Evolutionary conservation across 176 grass and related monocot species (phyloP), one percentile per base, ranked within the genome.

Genomic region (Bonia amplexicaulis): DNA sequence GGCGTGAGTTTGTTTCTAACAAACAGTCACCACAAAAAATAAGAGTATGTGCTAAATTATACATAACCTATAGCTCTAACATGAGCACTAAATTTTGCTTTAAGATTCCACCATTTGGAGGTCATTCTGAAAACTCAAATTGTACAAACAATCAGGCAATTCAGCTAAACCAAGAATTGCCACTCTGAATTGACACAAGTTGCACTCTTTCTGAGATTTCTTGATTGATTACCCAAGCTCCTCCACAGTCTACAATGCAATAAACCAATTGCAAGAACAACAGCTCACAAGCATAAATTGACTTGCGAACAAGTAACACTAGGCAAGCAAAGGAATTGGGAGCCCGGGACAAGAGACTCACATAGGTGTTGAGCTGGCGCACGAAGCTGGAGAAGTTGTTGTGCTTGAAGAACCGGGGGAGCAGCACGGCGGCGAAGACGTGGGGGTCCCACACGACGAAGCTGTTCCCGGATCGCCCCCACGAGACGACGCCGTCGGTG

Each of bases 301-400:
- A 76, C 89, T 65, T 6, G 6, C n/a, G 62, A 91, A 51, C 45
- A 60, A 59, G 42, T 11, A 8, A 42, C 79, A 57, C 22, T 16
- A 67, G 13, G 19, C 13, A 67, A 14, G 27, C 46, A 14, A 16
- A 9, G 41, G 67, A 6, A 5, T 6, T 20, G 9, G 71, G 16
- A 15, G 22, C 7, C 23, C 23, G 57, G 82, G 79, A 86, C 31
- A 54, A 62, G 40, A 52, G 12, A 90, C 88, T 95, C 87, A 91
- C 91, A 62, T 78, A 96, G 47, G 94, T 96, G 81, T 96, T 96
- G 61, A 93, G 94, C 91, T 96, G 94, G 9, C 94, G 73, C 44
- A 96, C 93, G 76, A 96, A 96, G 86, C 93, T 96, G 76, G 91
- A 96, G 91, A 93, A 96, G 73, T 96, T 96, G 59, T 23, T 60